Percentiles rank a stretch among this genome's conserved stretches.
Conservation (phyloP, 2,329 filamentous ascomycete genomes). For the Elsinoe ampelina region DNA sequence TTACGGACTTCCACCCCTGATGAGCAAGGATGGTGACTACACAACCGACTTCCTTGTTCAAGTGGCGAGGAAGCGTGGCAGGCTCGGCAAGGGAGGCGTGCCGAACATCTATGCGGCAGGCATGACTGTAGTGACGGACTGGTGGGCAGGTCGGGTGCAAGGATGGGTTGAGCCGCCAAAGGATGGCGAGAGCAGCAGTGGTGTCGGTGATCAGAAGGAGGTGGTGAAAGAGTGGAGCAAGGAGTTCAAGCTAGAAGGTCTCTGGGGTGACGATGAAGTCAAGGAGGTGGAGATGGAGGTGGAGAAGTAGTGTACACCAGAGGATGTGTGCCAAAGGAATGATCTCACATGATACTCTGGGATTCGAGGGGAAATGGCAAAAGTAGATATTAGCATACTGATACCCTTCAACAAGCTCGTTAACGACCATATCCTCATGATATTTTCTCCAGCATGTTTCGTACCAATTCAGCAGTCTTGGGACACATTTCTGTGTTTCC, state of each 20-base stretch:
- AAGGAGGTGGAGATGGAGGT: constrained; percentile 1
- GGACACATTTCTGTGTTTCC: no score
- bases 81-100: constrained; percentile 78
- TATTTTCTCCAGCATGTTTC: not conserved
- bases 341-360: not conserved
- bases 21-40: constrained; percentile 58
- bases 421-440: not conserved
- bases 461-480: not conserved
- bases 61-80: constrained; percentile 84
- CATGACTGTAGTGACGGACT: constrained; percentile 91
- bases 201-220: constrained; percentile 17
- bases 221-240: constrained; percentile 17
- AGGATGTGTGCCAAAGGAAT: not conserved
- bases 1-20: constrained; percentile 75
- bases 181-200: constrained; percentile 3
- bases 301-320: not conserved
- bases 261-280: constrained; percentile 63
- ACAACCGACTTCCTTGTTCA: constrained; percentile 91
- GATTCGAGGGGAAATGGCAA: not conserved
- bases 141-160: constrained; percentile 18
- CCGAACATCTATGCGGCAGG: constrained; percentile 83
- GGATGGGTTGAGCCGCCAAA: constrained; percentile 17
- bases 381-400: constrained; percentile 2
- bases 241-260: constrained; percentile 54
- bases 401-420: not conserved